Percentiles rank a stretch among this genome's conserved stretches.
phyloP scores from a whole-genome alignment of 2,329 filamentous ascomycete species.

The Exophiala dermatitidis region DNA sequence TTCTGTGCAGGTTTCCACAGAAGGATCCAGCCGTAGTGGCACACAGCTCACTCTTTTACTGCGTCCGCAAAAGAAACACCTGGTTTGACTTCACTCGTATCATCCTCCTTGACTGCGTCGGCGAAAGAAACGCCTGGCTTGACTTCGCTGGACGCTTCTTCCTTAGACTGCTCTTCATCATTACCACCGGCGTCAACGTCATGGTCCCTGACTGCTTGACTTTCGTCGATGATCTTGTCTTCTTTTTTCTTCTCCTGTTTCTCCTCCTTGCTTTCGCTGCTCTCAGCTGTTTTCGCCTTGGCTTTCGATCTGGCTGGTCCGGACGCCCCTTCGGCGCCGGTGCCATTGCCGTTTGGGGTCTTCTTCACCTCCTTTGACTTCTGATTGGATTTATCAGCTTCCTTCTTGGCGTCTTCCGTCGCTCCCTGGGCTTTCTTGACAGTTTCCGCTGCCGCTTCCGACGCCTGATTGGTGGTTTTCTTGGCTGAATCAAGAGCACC shows the following conservation, averaged over 20 bases:
- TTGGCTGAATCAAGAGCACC: neutral
- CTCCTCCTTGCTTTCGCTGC: constrained; percentile 1
- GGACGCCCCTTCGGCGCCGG: constrained; percentile 21
- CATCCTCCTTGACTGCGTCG: constrained; percentile 13
- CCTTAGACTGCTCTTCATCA: neutral
- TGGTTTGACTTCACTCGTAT: constrained; percentile 1
- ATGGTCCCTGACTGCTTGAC: constrained; percentile 18
- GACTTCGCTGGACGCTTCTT: constrained; percentile 3
- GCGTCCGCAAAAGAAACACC: constrained; percentile 11
- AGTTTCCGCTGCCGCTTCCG: constrained; percentile 8
- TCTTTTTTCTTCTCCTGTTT: constrained; percentile 16
- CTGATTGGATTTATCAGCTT: constrained; percentile 2
- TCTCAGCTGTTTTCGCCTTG: constrained; percentile 1
- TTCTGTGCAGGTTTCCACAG: too few relatives aligned
- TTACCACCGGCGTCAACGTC: constrained; percentile 2
- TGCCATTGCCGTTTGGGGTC: constrained; percentile 24
- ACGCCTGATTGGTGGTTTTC: neutral
- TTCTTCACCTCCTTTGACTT: constrained; percentile 7
- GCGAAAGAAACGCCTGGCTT: constrained; percentile 6
- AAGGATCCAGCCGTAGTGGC: too few relatives aligned
- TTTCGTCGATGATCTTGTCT: constrained; percentile 20
- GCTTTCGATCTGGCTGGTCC: constrained; percentile 1
- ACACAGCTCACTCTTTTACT: constrained; percentile 1
- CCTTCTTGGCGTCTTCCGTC: constrained; percentile 3
- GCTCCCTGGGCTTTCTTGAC: neutral